Percentiles rank a stretch among this genome's conserved stretches.
These are phyloP conservation scores for Marsdenia floribunda DNA, from an alignment of 257 asterid species.

Conservation along the genomic window DNA sequence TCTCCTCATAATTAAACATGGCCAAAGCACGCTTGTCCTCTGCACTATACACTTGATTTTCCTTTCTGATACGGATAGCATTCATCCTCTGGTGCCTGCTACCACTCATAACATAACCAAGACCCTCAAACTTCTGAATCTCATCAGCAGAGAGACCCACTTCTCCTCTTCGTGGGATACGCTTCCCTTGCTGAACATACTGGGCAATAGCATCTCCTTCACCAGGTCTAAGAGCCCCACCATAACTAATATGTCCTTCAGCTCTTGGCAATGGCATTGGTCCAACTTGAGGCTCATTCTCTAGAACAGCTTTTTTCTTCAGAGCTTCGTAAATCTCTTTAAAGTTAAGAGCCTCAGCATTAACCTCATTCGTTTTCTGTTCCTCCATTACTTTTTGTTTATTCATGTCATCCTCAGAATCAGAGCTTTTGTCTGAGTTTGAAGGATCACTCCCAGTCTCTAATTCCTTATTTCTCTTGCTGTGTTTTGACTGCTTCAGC, in stretches of 20 bases:
- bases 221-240: constrained; percentile 99
- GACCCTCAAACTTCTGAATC: constrained; percentile 75
- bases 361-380: constrained; percentile 30
- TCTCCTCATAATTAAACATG: constrained; percentile 97
- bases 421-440: constrained; percentile 26
- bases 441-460: constrained; percentile 35
- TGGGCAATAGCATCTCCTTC: constrained; percentile 99
- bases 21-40: constrained; percentile 97
- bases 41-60: constrained; percentile 97
- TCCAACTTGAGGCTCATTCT: constrained; percentile 68
- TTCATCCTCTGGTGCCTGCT: constrained; percentile 99
- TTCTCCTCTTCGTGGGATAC: constrained; percentile 99
- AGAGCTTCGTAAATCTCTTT: constrained; percentile 65
- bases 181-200: constrained; percentile 98
- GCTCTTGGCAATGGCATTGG: constrained; percentile 95
- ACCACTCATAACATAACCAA: constrained; percentile 99
- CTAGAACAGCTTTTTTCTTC: constrained; percentile 43
- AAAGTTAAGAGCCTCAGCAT: constrained; percentile 47
- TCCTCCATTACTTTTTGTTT: constrained; percentile 32
- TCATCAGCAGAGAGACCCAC: constrained; percentile 99
- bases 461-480: constrained; percentile 40
- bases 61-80: constrained; percentile 97
- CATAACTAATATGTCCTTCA: constrained; percentile 95
- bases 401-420: constrained; percentile 29
- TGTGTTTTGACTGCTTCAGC: constrained; percentile 38